Conservation (phyloP, 2,329 filamentous ascomycete species). For the Trichothecium sympodiale region DNA sequence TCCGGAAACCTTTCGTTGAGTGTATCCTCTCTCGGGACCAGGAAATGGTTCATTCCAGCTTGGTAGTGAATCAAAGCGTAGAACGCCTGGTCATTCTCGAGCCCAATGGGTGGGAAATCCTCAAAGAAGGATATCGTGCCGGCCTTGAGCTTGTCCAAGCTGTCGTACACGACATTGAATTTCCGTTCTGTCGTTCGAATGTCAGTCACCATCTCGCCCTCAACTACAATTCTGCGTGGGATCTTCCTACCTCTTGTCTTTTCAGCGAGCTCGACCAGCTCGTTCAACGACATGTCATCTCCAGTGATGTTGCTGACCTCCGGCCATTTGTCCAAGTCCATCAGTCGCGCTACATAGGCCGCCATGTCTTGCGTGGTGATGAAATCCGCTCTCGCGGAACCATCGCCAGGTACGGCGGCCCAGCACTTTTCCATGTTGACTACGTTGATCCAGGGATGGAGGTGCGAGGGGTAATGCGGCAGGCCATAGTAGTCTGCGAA, state of each 20-base stretch:
- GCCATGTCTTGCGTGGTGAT: conserved; percentile 12
- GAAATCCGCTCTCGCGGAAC: conserved; percentile 7
- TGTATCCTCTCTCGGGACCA: background rate
- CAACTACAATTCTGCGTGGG: too few species aligned
- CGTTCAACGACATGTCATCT: conserved; percentile 7
- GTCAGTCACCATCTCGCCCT: too few species aligned
- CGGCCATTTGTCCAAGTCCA: conserved; percentile 8
- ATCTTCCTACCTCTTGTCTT: background rate
- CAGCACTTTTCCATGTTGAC: conserved; percentile 13
- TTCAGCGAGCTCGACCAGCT: conserved; percentile 7
- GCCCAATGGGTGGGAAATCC: conserved; percentile 10
- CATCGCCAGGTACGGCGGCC: conserved; percentile 9
- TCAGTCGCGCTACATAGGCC: conserved; percentile 8
- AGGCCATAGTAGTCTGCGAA: conserved; percentile 17
- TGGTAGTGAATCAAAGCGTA: background rate
- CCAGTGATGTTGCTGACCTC: conserved; percentile 6
- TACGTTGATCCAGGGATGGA: conserved; percentile 13
- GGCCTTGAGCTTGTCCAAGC: conserved; percentile 11
- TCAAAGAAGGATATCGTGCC: conserved; percentile 13
- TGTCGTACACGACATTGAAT: background rate
- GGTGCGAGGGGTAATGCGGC: conserved; percentile 10
- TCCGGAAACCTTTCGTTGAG: conserved; percentile 9
- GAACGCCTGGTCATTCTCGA: conserved; percentile 4
- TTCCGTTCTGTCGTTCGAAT: background rate
- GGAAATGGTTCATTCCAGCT: background rate